Evolutionary conservation across 225 moss, liverwort and hornwort genomes (phyloP).

Genomic region (Pseudoscleropodium purum): DNA sequence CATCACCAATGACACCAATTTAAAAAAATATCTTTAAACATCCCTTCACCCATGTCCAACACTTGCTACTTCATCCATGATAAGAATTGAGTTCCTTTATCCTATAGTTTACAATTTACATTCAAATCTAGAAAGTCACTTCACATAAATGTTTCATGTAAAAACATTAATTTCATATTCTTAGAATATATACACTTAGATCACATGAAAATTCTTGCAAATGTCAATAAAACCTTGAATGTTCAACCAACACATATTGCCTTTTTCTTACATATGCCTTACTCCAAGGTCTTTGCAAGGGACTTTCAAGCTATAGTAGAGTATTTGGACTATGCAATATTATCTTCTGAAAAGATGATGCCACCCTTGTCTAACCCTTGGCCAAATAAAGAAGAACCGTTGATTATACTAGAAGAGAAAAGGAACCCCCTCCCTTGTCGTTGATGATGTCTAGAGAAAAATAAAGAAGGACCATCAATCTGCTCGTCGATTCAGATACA

Average conservation of each 20-base stretch:
- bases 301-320: neutral
- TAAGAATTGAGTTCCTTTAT: neutral
- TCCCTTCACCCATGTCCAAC: neutral
- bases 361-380: no score
- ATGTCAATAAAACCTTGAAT: neutral
- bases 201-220: neutral
- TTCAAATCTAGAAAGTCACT: neutral
- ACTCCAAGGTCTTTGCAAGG: accelerated
- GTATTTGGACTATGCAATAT: neutral
- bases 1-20: neutral
- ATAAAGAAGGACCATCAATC: no score
- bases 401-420: no score
- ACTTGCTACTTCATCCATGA: accelerated
- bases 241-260: accelerated
- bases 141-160: neutral
- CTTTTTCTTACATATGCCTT: neutral
- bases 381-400: no score
- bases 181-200: accelerated
- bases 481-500: no score
- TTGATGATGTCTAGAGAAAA: no score
- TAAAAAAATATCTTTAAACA: neutral
- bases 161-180: neutral
- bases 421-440: no score
- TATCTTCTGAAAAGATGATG: no score
- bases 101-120: neutral